Conservation (phyloP, 352 stramenopile genomes). For the Albugo laibachii region DNA sequence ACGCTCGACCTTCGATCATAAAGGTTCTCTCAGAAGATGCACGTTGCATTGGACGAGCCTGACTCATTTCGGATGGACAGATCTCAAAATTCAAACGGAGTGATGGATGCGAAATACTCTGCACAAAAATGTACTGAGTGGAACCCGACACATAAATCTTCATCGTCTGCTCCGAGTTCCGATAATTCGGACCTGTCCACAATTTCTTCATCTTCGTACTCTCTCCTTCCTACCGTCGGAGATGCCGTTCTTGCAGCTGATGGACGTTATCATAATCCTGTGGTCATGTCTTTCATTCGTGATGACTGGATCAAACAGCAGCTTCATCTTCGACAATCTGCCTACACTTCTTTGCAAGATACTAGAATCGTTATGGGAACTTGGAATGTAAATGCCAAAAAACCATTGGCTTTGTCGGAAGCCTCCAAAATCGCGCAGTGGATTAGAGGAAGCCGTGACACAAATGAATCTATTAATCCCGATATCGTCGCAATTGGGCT, state of each 20-base stretch:
- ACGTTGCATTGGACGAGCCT: no score
- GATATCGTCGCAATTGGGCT: conserved; percentile 73
- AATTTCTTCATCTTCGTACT: no score
- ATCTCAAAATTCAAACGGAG: no score
- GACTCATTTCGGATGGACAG: no score
- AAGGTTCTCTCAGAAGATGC: no score
- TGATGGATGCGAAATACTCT: no score
- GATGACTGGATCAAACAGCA: conserved; percentile 80
- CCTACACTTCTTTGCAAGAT: conserved; percentile 45
- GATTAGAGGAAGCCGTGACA: conserved; percentile 13
- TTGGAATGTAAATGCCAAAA: conserved; percentile 99
- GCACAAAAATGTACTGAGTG: no score
- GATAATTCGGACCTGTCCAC: no score
- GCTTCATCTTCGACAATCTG: conserved; percentile 25
- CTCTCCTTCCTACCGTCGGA: no score
- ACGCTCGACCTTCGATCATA: no score
- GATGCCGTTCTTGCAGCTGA: conserved; percentile 7
- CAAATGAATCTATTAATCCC: conserved; percentile 8
- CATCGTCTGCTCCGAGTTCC: no score
- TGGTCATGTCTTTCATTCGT: conserved; percentile 68
- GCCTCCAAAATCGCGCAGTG: conserved; percentile 41
- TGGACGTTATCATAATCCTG: conserved; percentile 57
- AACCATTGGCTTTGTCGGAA: conserved; percentile 56
- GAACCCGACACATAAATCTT: no score
- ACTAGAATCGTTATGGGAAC: conserved; percentile 73